Evolutionary conservation across 768 basidiomycete species (phyloP).

Genomic region (Rhodotorula toruloides): DNA sequence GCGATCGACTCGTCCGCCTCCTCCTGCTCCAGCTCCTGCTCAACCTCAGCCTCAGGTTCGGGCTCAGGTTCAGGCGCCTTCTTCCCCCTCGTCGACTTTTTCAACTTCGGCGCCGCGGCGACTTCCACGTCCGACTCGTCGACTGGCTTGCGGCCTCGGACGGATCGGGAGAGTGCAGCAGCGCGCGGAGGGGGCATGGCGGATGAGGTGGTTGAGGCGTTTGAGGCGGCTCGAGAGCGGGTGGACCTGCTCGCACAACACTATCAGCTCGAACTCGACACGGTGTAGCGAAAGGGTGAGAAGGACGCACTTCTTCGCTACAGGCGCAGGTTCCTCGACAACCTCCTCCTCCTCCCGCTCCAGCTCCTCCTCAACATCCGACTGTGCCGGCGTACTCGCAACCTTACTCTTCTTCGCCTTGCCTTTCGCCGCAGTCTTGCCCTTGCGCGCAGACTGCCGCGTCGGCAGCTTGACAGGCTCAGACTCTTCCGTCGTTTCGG

Average conservation of each 20-base stretch:
- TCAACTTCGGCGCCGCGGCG: neutral
- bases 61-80: neutral
- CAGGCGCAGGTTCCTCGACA: too few species aligned
- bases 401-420: neutral
- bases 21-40: neutral
- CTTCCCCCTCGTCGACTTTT: constrained; percentile 11
- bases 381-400: constrained; percentile 14
- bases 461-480: neutral
- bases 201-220: neutral
- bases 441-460: neutral
- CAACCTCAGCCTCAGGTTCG: neutral
- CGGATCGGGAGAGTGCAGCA: neutral
- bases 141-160: neutral
- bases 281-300: neutral
- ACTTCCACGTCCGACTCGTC: constrained; percentile 2
- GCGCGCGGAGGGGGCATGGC: neutral
- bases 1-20: constrained; percentile 20
- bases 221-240: constrained; percentile 15
- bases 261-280: neutral
- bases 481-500: neutral
- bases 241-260: constrained; percentile 7
- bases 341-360: neutral
- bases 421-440: neutral
- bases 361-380: constrained; percentile 3
- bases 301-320: constrained; percentile 21